Evolutionary conservation across 1,139 yeast species (phyloP).

Genomic region (Blastobotrys elegans): DNA sequence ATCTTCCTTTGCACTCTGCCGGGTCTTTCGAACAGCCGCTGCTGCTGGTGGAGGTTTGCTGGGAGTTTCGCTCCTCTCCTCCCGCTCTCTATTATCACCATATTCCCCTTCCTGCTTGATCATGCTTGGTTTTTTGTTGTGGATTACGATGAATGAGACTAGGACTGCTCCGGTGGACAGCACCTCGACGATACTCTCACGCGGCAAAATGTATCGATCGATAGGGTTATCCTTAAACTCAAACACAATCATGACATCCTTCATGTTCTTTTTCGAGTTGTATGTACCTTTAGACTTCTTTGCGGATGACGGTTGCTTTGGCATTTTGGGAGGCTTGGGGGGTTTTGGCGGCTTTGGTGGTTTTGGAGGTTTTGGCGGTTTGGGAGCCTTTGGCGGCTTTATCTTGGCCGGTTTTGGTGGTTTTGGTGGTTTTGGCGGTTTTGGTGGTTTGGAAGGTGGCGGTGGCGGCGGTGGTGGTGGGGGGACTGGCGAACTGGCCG

Average conservation of each 20-base stretch:
- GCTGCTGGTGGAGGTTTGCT: slow-evolving; percentile 1
- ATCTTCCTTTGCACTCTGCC: slow-evolving; percentile 7
- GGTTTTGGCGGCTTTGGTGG: slow-evolving; percentile 12
- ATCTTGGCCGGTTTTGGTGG: slow-evolving; percentile 4
- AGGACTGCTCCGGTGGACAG: slow-evolving; percentile 48
- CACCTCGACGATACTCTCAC: slow-evolving; percentile 68
- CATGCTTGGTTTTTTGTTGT: slow-evolving; percentile 40
- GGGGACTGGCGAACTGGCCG: neutral
- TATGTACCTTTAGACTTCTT: slow-evolving; percentile 20
- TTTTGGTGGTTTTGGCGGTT: neutral
- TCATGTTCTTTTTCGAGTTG: slow-evolving; percentile 32
- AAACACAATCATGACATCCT: slow-evolving; percentile 70
- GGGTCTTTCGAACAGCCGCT: slow-evolving; percentile 5
- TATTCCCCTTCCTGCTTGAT: slow-evolving; percentile 24
- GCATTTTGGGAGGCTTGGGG: slow-evolving; percentile 24
- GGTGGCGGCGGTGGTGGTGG: neutral
- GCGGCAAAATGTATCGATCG: slow-evolving; percentile 70
- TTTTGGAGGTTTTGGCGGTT: slow-evolving; percentile 11
- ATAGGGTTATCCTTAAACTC: slow-evolving; percentile 80
- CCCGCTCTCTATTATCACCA: slow-evolving; percentile 23
- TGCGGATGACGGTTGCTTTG: slow-evolving; percentile 19
- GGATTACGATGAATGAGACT: slow-evolving; percentile 61
- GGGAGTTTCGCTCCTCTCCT: neutral
- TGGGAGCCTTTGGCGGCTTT: slow-evolving; percentile 3
- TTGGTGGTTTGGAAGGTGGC: neutral